Evolutionary conservation across 2,329 filamentous ascomycete species (phyloP).

Genomic region (Cyclaneusma minus): DNA sequence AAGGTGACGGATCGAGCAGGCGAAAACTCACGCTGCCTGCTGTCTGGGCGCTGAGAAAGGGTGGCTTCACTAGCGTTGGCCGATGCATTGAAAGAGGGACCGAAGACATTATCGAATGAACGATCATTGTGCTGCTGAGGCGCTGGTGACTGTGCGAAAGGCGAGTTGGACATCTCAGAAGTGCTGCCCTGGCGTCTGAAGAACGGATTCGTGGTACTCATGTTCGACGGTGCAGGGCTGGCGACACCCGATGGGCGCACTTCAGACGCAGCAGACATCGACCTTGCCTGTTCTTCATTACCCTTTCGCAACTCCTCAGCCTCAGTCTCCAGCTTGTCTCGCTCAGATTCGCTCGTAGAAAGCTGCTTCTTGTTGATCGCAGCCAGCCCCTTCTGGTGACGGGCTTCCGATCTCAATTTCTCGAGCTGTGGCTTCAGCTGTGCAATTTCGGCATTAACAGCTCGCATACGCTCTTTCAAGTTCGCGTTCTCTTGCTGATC

Average conservation of each 20-base stretch:
- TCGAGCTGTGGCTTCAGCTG: slow-evolving; percentile 83
- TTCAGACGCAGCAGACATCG: slow-evolving; percentile 29
- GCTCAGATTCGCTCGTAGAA: slow-evolving; percentile 72
- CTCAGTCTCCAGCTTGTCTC: slow-evolving; percentile 74
- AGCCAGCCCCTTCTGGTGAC: slow-evolving; percentile 90
- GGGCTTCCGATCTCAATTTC: slow-evolving; percentile 79
- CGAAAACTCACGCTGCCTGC: slow-evolving; percentile 11
- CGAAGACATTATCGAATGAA: slow-evolving; percentile 79
- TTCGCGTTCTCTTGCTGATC: slow-evolving; percentile 79
- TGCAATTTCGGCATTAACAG: slow-evolving; percentile 66
- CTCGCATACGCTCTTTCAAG: slow-evolving; percentile 76
- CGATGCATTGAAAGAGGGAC: slow-evolving; percentile 41
- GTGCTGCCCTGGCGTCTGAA: slow-evolving; percentile 55
- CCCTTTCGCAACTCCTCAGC: slow-evolving; percentile 51
- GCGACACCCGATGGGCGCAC: slow-evolving; percentile 32
- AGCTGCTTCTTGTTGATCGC: slow-evolving; percentile 99
- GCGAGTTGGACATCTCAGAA: slow-evolving; percentile 29
- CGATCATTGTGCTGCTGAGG: slow-evolving; percentile 34
- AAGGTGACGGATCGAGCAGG: no score
- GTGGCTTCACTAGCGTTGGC: slow-evolving; percentile 21
- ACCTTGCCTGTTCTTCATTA: slow-evolving; percentile 40
- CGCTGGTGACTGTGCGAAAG: slow-evolving; percentile 25
- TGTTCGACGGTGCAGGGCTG: slow-evolving; percentile 53
- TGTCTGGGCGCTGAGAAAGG: slow-evolving; percentile 11
- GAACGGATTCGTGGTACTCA: slow-evolving; percentile 86